Evolutionary conservation across 176 grass and related monocot species (phyloP), one percentile per base, ranked within the genome.

Genomic region (Thinopyrum elongatum): DNA sequence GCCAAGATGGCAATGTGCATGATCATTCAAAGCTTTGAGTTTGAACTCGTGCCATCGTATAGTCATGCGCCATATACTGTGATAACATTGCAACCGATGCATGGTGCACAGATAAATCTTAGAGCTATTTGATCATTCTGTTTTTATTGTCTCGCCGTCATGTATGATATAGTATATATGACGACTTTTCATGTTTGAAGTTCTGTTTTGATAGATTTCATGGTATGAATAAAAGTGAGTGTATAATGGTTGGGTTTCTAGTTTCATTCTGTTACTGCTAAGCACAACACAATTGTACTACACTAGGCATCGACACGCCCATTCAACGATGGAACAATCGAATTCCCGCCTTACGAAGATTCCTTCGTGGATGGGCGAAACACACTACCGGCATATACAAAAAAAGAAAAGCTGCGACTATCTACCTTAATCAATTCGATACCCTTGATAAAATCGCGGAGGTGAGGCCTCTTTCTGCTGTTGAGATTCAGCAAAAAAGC

Each of bases 1-100:
- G 89, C 86, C 7, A 95, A 95, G 77, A 67, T 95, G 91, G 89
- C 73, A 0, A 5, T 95, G 16, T 65, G 72, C 51, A 66, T 80
- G 72, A 91, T 95, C 13, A 82, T 95, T 61, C 91, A 86, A 3
- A 38, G 57, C 0, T 93, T 95, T 34, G 70, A 85, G 14, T 83
- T 91, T 8, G 78, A 91, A 36, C 79, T 90, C 14, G 85, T 83
- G 5, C 70, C 88, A 2, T 74, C 88, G 0, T 93, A 93, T 10
- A 53, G 74, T 14, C 94, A 93, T 28, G 84, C 86, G 3, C 91
- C 94, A 2, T 44, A 83, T 51, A 76, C 65, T 4, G 55, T 89
- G 22, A 12, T 87, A 42, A 87, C 82, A 1, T 0, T 95, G 21
- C 70, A 89, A 2, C 94, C 91, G 1, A 88, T 89, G 57, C 77